Evolutionary conservation across 2,329 filamentous ascomycete species (phyloP).

Genomic region (Lasiodiplodia citricola): DNA sequence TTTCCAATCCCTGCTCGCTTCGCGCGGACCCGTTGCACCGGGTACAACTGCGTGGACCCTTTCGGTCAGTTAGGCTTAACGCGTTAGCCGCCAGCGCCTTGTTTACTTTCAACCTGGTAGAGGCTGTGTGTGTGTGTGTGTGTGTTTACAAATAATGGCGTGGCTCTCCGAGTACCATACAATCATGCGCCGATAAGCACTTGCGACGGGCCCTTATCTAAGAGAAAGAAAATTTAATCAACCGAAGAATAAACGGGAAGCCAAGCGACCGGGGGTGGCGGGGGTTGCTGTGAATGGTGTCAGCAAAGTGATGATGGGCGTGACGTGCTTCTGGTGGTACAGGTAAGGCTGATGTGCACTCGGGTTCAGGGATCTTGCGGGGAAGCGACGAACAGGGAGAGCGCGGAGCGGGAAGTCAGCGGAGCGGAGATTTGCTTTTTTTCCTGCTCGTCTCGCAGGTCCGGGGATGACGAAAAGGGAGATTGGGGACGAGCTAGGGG

Average conservation of each 20-base stretch:
- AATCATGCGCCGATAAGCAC: neutral
- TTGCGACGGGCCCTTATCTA: neutral
- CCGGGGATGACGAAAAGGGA: neutral
- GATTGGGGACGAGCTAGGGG: neutral
- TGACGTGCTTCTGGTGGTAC: neutral
- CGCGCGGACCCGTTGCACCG: too few species aligned
- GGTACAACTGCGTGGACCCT: neutral
- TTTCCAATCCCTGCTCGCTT: neutral
- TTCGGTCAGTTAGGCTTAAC: neutral
- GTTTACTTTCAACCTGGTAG: neutral
- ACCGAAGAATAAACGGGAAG: neutral
- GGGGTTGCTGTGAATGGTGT: neutral
- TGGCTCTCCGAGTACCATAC: neutral
- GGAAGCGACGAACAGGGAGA: neutral
- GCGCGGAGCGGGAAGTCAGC: neutral
- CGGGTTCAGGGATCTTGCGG: constrained; percentile 8
- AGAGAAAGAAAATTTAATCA: neutral
- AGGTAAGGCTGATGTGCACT: constrained; percentile 16
- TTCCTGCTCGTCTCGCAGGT: neutral
- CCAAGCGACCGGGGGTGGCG: neutral
- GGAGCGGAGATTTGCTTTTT: constrained; percentile 14
- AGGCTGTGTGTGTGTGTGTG: too few species aligned
- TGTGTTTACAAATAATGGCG: neutral
- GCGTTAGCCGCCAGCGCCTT: neutral
- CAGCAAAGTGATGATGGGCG: too few species aligned